Percentiles rank a stretch among this genome's conserved stretches.
Conservation (phyloP, 2,329 filamentous ascomycete genomes). For the Cryphonectria parasitica region DNA sequence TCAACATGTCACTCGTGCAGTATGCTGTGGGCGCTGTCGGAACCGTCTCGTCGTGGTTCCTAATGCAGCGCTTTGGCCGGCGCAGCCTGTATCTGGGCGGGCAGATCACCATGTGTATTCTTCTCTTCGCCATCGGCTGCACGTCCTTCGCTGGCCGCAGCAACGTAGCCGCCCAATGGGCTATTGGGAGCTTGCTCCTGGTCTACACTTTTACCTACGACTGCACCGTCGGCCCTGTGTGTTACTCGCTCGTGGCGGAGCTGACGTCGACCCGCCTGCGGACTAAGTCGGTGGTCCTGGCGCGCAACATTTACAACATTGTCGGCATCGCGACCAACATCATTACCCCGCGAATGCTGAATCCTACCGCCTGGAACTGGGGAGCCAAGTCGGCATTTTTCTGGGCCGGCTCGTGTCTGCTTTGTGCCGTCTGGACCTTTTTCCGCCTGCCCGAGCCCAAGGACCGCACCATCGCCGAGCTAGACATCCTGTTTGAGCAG, state of each 20-base stretch:
- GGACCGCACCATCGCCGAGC: constrained; percentile 57
- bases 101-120: constrained; percentile 45
- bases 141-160: constrained; percentile 3
- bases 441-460: constrained; percentile 59
- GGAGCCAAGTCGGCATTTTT: constrained; percentile 53
- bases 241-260: constrained; percentile 50
- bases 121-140: constrained; percentile 35
- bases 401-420: constrained; percentile 49
- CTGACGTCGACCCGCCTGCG: constrained; percentile 49
- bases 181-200: constrained; percentile 51
- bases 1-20: constrained; percentile 51
- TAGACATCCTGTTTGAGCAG: constrained; percentile 58
- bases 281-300: constrained; percentile 51
- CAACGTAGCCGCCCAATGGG: constrained; percentile 40
- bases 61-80: constrained; percentile 54
- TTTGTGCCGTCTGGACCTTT: constrained; percentile 54
- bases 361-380: constrained; percentile 51
- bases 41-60: constrained; percentile 54
- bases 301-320: constrained; percentile 53
- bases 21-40: constrained; percentile 56
- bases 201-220: constrained; percentile 50
- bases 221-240: constrained; percentile 50
- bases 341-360: constrained; percentile 52
- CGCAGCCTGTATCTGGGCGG: constrained; percentile 52
- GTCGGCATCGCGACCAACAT: constrained; percentile 51